Percentiles rank a stretch among this genome's conserved stretches.
phyloP scores from a whole-genome alignment of 768 basidiomycete species.

The Cantharellus cinnabarinus region DNA sequence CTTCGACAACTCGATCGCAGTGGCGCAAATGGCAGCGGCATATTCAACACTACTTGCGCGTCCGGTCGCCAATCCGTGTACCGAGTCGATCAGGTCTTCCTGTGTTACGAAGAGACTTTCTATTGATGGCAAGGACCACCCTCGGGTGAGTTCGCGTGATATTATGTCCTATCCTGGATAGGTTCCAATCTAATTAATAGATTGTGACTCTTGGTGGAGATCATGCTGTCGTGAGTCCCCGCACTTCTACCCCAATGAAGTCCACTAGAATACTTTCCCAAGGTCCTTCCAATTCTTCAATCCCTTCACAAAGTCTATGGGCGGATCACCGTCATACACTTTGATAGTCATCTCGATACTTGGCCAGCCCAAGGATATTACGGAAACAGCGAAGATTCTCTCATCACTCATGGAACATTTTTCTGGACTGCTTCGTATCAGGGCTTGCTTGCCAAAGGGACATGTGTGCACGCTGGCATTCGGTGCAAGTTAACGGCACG shows the following conservation, averaged over 20 bases:
- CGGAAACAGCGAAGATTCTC: conserved; percentile 27
- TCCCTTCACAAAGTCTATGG: conserved; percentile 63
- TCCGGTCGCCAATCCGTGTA: conserved; percentile 18
- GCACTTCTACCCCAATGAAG: neutral
- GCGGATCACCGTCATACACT: conserved; percentile 65
- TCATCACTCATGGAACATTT: conserved; percentile 69
- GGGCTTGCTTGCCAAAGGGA: conserved; percentile 43
- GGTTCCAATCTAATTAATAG: neutral
- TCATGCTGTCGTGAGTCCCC: conserved; percentile 49
- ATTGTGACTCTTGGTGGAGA: conserved; percentile 75
- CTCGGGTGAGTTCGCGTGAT: conserved; percentile 19
- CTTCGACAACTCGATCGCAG: conserved; percentile 63
- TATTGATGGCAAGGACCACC: conserved; percentile 43
- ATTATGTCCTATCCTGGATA: neutral
- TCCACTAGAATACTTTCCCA: neutral
- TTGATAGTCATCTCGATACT: conserved; percentile 71
- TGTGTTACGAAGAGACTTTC: conserved; percentile 20
- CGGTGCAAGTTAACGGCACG: conserved; percentile 47
- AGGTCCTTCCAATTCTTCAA: conserved; percentile 67
- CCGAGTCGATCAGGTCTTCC: conserved; percentile 8
- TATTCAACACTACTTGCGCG: conserved; percentile 58
- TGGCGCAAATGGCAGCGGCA: conserved; percentile 76
- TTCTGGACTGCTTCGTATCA: conserved; percentile 64
- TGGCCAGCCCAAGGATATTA: conserved; percentile 24
- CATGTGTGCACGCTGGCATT: conserved; percentile 69